Percentiles rank a stretch among this genome's conserved stretches.
phyloP scores from a whole-genome alignment of 257 asterid genomes.

The Primulina huaijiensis region DNA sequence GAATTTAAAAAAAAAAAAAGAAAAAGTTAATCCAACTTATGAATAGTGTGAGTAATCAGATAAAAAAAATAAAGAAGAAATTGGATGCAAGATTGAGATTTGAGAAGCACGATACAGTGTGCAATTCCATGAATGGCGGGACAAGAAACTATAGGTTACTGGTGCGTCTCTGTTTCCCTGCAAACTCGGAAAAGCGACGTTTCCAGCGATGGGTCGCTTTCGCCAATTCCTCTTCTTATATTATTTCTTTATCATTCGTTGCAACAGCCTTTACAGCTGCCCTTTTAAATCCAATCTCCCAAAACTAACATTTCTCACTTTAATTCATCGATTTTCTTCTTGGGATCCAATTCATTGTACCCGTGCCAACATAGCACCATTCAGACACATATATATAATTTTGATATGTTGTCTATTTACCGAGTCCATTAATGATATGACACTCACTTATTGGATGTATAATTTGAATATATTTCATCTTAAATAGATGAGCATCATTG shows the following conservation, averaged over 20 bases:
- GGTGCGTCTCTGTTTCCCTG: constrained; percentile 18
- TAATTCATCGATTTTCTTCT: background rate
- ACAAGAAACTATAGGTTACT: constrained; percentile 18
- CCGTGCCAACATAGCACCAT: too few species aligned
- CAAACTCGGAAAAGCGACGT: constrained; percentile 35
- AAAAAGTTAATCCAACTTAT: too few species aligned
- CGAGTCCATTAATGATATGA: too few species aligned
- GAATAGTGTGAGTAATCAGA: background rate
- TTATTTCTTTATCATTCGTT: constrained; percentile 6
- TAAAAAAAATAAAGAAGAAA: too few species aligned
- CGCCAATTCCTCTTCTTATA: constrained; percentile 28
- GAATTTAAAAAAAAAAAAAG: background rate
- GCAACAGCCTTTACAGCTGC: background rate
- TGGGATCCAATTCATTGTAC: too few species aligned
- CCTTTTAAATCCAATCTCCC: background rate
- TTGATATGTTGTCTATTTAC: too few species aligned
- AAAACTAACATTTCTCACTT: constrained; percentile 1
- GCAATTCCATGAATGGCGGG: background rate
- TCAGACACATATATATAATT: too few species aligned
- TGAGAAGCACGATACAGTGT: too few species aligned
- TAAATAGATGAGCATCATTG: too few species aligned
- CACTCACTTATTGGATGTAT: too few species aligned
- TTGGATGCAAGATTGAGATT: too few species aligned
- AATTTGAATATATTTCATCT: too few species aligned
- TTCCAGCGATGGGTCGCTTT: constrained; percentile 27